Evolutionary conservation across 805 yeast species (phyloP), one percentile per base, ranked within the genome.

Genomic region (Brettanomyces nanus): DNA sequence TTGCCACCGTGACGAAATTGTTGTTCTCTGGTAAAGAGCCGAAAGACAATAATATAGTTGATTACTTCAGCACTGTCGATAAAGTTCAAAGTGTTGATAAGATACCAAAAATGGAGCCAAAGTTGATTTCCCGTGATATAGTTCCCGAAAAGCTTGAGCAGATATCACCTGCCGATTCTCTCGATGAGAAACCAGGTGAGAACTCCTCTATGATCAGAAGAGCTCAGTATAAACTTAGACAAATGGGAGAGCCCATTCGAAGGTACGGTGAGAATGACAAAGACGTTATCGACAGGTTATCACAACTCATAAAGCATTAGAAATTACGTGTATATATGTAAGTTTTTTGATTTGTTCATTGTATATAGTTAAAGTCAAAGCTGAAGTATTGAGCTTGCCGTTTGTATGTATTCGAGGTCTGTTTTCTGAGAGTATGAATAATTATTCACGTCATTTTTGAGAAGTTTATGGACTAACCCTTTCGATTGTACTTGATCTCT

Each of bases 1-100:
- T 82, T 20, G 69, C 78, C 2, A 68, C 69, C 7, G 58, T 71
- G 35, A 55, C 64, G 40, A 63, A 67, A 35, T 37, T 75, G 29
- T 56, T 65, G 19, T 45, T 62, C 11, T 47, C 56, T 42, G 45
- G 54, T 19, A 52, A 54, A 3, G 47, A 45, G 2, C 44, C 48
- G 11, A 37, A 63, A 26, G 53, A 60, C n/a, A 73, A 72, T 38
- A 76, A 76, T 41, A 69, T 80, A 11, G 62, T 71, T 33, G 76
- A 75, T 30, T 83, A 83, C 56, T 82, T 77, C 51, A 68, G 71
- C 10, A 78, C 85, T 15, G 89, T 83, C 13, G 68, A 71, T 37
- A 82, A 79, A 54, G 68, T 66, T 1, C 45, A 48, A 11, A 36
- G 44, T 6, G 35, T 53, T 2, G 49, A 48, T 5, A 40, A 51